A percentile compares a stretch with the other conserved stretches of the same genome.
Evolutionary conservation across 495 filamentous ascomycete genomes (phyloP).

Genomic region (Durotheca rogersii): DNA sequence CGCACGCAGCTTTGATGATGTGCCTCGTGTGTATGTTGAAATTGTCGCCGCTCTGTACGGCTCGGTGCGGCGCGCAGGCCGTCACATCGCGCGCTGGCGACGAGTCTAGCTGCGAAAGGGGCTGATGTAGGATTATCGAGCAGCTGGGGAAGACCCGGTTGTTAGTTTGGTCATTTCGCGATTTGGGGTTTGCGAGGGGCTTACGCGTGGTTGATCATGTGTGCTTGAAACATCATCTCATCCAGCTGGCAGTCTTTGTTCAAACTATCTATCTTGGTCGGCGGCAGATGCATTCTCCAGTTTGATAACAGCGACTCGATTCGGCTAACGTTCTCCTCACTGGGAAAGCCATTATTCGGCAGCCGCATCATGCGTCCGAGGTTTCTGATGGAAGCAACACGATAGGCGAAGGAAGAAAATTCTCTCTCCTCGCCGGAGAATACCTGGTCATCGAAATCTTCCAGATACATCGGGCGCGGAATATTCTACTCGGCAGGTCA

Average conservation of each 20-base stretch:
- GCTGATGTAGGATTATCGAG: conserved; percentile 72
- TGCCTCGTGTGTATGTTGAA: conserved; percentile 76
- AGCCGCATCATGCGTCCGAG: conserved; percentile 71
- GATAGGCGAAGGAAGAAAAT: conserved; percentile 80
- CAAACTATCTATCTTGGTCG: conserved; percentile 70
- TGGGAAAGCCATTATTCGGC: conserved; percentile 45
- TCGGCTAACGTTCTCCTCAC: conserved; percentile 49
- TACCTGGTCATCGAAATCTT: conserved; percentile 70
- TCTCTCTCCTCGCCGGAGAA: conserved; percentile 61
- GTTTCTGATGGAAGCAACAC: conserved; percentile 71
- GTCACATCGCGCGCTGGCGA: conserved; percentile 55
- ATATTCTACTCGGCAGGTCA: conserved; percentile 50
- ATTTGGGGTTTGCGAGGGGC: conserved; percentile 22
- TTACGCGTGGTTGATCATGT: conserved; percentile 74
- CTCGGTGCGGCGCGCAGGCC: conserved; percentile 57
- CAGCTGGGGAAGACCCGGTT: conserved; percentile 31
- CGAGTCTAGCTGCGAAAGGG: conserved; percentile 61
- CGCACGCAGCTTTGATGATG: conserved; percentile 73
- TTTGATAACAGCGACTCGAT: conserved; percentile 77
- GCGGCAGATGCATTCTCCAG: conserved; percentile 79
- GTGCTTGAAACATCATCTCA: conserved; percentile 90
- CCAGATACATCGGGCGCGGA: conserved; percentile 58
- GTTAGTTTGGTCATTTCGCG: neutral
- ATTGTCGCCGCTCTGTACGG: conserved; percentile 55
- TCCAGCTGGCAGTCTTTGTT: conserved; percentile 69